A percentile compares a stretch with the other conserved stretches of the same genome.
These are phyloP conservation scores for Ophiobolus disseminans DNA, from an alignment of 2,329 filamentous ascomycete species.

Conservation along the genomic window DNA sequence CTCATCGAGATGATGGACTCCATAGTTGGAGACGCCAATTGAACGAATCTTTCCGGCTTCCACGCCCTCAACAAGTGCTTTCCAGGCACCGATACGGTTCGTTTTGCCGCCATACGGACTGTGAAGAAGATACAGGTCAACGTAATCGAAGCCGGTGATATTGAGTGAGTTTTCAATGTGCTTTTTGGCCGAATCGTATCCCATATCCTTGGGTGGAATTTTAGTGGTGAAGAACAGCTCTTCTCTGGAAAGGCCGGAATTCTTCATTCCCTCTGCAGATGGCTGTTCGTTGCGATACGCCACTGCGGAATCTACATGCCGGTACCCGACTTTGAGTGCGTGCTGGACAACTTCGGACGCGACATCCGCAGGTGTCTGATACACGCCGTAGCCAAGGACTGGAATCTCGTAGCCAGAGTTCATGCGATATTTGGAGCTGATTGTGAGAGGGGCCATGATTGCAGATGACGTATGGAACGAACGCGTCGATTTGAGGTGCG, in stretches of 20 bases:
- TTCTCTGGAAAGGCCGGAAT: constrained; percentile 62
- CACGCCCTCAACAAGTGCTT: constrained; percentile 61
- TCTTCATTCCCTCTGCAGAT: constrained; percentile 68
- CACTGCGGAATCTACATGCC: constrained; percentile 70
- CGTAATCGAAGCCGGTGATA: constrained; percentile 68
- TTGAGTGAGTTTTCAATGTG: constrained; percentile 59
- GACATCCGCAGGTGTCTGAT: constrained; percentile 58
- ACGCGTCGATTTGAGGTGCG: constrained; percentile 17
- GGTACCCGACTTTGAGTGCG: constrained; percentile 66
- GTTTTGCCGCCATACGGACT: constrained; percentile 61
- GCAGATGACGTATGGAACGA: constrained; percentile 34
- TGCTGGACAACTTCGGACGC: constrained; percentile 66
- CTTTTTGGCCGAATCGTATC: constrained; percentile 67
- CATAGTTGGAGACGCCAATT: constrained; percentile 64
- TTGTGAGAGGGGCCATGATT: constrained; percentile 53
- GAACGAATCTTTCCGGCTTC: constrained; percentile 59
- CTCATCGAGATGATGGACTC: constrained; percentile 63
- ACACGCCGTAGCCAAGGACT: constrained; percentile 64
- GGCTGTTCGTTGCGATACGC: constrained; percentile 73
- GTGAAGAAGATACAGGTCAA: constrained; percentile 69
- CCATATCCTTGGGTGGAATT: constrained; percentile 65
- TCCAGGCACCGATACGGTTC: constrained; percentile 60
- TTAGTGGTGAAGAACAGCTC: constrained; percentile 77
- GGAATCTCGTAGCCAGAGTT: constrained; percentile 69
- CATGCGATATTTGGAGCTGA: constrained; percentile 59